phyloP scores from a whole-genome alignment of 2,329 filamentous ascomycete genomes.

The Teratosphaeria zuluensis region DNA sequence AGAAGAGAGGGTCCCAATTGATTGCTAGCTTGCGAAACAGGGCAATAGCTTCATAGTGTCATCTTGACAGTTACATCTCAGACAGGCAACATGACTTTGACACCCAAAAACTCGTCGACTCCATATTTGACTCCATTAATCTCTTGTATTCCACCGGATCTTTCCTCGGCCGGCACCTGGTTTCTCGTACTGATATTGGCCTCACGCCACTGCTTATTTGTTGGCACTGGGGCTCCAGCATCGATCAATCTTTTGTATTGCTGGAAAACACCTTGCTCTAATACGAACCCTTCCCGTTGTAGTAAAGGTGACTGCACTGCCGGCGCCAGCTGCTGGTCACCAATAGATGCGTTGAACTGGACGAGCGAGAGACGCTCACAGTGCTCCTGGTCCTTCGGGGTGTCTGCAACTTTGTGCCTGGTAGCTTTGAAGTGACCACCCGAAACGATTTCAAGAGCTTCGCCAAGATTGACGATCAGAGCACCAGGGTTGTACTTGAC shows the following conservation, averaged over 20 bases:
- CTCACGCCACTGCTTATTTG: constrained; percentile 39
- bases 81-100: constrained; percentile 37
- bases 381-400: constrained; percentile 35
- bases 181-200: constrained; percentile 35
- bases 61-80: constrained; percentile 8
- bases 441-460: constrained; percentile 29
- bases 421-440: constrained; percentile 38
- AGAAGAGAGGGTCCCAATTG: background rate
- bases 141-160: constrained; percentile 30
- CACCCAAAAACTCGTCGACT: constrained; percentile 38
- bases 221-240: constrained; percentile 34
- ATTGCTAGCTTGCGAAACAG: background rate
- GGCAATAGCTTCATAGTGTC: background rate
- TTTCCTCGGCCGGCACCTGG: constrained; percentile 15
- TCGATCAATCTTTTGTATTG: constrained; percentile 37
- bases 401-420: constrained; percentile 38
- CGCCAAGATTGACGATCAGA: constrained; percentile 30
- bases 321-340: constrained; percentile 35
- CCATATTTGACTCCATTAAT: constrained; percentile 35
- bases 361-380: constrained; percentile 30
- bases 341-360: constrained; percentile 34
- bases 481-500: constrained; percentile 29
- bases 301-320: constrained; percentile 31
- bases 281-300: constrained; percentile 35
- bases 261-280: constrained; percentile 37